Evolutionary conservation across 2,329 filamentous ascomycete species (phyloP), one percentile per base, ranked within the genome.

Genomic region (Parastagonospora nodorum): DNA sequence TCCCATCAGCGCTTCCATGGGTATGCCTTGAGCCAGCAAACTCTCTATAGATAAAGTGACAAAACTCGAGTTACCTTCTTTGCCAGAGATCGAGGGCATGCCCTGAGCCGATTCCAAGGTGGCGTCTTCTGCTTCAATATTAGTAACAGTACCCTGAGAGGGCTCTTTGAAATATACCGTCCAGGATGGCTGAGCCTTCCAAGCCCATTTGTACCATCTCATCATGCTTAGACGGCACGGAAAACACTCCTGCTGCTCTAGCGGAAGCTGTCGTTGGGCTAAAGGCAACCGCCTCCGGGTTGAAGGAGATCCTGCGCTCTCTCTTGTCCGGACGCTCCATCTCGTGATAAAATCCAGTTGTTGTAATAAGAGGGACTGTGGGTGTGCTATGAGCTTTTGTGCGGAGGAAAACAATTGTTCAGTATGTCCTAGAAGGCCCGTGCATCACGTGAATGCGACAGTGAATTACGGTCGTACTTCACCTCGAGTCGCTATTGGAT

Each of bases 271-370:
- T 35, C 19, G 19, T 29, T 1, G 55, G 55, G 29, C 44, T 54
- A 28, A 60, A 60, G 2, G 55, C 37, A 4, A 46, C 33, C 27
- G 55, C 58, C 41, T 61, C 47, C 2, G 58, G 58, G 12, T 61
- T 61, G 42, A 61, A 61, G 6, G 50, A 48, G 4, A 24, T 8
- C 30, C 44, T 48, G 11, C 40, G 45, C 8, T 48, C 30, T 15
- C 6, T 15, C 8, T 28, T 24, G 15, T 29, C 14, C 6, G 43
- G 39, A 33, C 27, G 30, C 12, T 47, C 43, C 48, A 51, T 46
- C 8, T 12, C 19, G 42, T 47, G 16, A 14, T 24, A 24, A 24
- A 5, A 24, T 5, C 19, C 19, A 24, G 19, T 24, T 24, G 19
- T 24, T 24, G 19, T 24, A 24, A 24, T 24, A 24, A 24, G 19